These are phyloP conservation scores for Cyclotella kingstonii DNA, from an alignment of 108 stramenopile genomes.

Conservation along the genomic window DNA sequence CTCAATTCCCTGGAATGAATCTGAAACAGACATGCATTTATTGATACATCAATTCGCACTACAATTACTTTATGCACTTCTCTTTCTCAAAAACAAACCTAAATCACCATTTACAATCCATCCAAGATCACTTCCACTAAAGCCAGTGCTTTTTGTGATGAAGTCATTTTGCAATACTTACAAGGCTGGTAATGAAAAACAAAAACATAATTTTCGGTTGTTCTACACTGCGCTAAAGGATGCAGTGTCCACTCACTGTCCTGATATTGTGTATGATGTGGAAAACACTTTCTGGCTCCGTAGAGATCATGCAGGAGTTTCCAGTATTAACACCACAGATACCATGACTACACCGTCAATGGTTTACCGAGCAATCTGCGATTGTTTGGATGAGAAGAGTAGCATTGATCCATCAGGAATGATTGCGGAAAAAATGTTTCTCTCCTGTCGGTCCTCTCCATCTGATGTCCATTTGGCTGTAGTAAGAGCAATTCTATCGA, in stretches of 20 bases:
- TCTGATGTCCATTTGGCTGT: slow-evolving; percentile 44
- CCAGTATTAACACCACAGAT: neutral
- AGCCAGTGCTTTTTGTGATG: slow-evolving; percentile 18
- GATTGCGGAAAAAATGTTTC: slow-evolving; percentile 48
- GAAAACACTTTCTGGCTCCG: slow-evolving; percentile 2
- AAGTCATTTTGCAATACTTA: neutral
- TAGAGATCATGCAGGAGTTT: neutral
- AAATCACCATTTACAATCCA: slow-evolving; percentile 54
- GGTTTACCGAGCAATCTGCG: slow-evolving; percentile 27
- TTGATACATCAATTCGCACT: slow-evolving; percentile 38
- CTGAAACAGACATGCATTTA: slow-evolving; percentile 1
- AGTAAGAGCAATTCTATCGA: slow-evolving; percentile 50
- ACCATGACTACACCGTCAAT: slow-evolving; percentile 8
- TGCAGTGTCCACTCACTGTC: slow-evolving; percentile 20
- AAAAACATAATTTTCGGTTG: neutral
- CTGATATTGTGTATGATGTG: slow-evolving; percentile 11
- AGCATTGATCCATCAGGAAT: slow-evolving; percentile 20
- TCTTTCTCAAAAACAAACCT: slow-evolving; percentile 37
- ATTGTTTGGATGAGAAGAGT: slow-evolving; percentile 11
- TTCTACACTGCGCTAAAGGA: slow-evolving; percentile 9
- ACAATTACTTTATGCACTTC: slow-evolving; percentile 59
- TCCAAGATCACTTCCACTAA: slow-evolving; percentile 48
- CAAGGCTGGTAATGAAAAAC: neutral
- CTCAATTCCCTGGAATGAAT: slow-evolving; percentile 16
- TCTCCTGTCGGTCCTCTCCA: slow-evolving; percentile 24